A percentile compares a stretch with the other conserved stretches of the same genome.
Conservation (phyloP, 345 rosid genomes). For the Stellera chamaejasme region DNA sequence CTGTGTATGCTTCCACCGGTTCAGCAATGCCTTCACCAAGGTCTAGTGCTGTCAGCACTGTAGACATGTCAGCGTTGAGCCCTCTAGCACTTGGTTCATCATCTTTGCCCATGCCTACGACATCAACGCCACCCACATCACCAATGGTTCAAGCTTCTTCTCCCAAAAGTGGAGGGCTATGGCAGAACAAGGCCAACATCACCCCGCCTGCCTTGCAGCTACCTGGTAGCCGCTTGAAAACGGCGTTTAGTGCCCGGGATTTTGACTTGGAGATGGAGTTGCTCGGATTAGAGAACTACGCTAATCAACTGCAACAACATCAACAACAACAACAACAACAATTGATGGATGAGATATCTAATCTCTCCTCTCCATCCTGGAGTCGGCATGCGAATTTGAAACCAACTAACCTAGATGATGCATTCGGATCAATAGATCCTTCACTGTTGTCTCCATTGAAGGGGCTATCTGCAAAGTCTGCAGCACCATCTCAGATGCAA, state of each 20-base stretch:
- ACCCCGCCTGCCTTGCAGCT: slow-evolving; percentile 80
- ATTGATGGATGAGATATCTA: slow-evolving; percentile 54
- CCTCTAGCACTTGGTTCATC: slow-evolving; percentile 49
- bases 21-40: slow-evolving; percentile 93
- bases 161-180: slow-evolving; percentile 50
- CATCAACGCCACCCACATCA: slow-evolving; percentile 72
- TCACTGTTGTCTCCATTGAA: slow-evolving; percentile 49
- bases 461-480: slow-evolving; percentile 31
- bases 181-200: slow-evolving; percentile 75
- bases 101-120: slow-evolving; percentile 40
- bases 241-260: slow-evolving; percentile 69
- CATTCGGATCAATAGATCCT: slow-evolving; percentile 51
- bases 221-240: slow-evolving; percentile 76
- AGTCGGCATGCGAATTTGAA: slow-evolving; percentile 40
- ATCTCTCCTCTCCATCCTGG: slow-evolving; percentile 50
- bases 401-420: slow-evolving; percentile 54
- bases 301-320: slow-evolving; percentile 23
- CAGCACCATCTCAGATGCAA: slow-evolving; percentile 41
- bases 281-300: slow-evolving; percentile 35
- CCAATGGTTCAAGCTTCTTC: slow-evolving; percentile 69
- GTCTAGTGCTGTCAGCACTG: slow-evolving; percentile 36
- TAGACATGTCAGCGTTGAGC: slow-evolving; percentile 57
- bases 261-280: slow-evolving; percentile 66
- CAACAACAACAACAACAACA: slow-evolving; percentile 16
- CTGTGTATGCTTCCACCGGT: slow-evolving; percentile 91